Conservation (phyloP, 192 early-diverging fungal genomes). For the Dissophora ornata region DNA sequence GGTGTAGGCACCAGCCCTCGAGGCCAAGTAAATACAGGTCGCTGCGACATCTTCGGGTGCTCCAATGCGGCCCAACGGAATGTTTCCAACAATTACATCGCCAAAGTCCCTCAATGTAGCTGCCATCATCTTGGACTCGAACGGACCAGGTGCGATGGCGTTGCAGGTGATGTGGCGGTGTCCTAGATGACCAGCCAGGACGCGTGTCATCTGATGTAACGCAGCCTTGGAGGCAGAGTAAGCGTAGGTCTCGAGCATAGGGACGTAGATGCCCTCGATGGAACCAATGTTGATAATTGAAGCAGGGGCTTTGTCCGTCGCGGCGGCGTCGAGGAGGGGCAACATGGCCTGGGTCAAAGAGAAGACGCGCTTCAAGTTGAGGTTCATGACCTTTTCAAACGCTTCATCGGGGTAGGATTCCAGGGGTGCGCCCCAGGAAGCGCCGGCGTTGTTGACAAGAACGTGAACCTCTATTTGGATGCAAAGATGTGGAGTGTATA, state of each 20-base stretch:
- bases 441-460: slow-evolving; percentile 90
- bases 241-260: slow-evolving; percentile 69
- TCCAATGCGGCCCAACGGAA: slow-evolving; percentile 86
- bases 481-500: neutral
- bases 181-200: slow-evolving; percentile 74
- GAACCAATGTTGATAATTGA: slow-evolving; percentile 92
- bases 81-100: slow-evolving; percentile 62
- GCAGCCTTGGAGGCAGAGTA: slow-evolving; percentile 86
- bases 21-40: slow-evolving; percentile 82
- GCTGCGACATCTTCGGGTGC: slow-evolving; percentile 88
- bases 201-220: slow-evolving; percentile 80
- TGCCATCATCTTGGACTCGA: slow-evolving; percentile 84
- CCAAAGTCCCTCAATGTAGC: slow-evolving; percentile 68
- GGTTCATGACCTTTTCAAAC: slow-evolving; percentile 82
- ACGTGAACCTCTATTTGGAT: slow-evolving; percentile 84
- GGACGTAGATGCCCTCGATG: slow-evolving; percentile 71
- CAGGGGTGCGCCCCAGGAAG: slow-evolving; percentile 64
- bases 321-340: slow-evolving; percentile 74
- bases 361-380: slow-evolving; percentile 88
- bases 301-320: slow-evolving; percentile 69
- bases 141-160: slow-evolving; percentile 78
- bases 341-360: slow-evolving; percentile 81
- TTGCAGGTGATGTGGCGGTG: slow-evolving; percentile 72
- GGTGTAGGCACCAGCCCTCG: slow-evolving; percentile 80
- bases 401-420: slow-evolving; percentile 70